Evolutionary conservation across 495 filamentous ascomycete genomes (phyloP).

Genomic region (Schizothecium vesticola): DNA sequence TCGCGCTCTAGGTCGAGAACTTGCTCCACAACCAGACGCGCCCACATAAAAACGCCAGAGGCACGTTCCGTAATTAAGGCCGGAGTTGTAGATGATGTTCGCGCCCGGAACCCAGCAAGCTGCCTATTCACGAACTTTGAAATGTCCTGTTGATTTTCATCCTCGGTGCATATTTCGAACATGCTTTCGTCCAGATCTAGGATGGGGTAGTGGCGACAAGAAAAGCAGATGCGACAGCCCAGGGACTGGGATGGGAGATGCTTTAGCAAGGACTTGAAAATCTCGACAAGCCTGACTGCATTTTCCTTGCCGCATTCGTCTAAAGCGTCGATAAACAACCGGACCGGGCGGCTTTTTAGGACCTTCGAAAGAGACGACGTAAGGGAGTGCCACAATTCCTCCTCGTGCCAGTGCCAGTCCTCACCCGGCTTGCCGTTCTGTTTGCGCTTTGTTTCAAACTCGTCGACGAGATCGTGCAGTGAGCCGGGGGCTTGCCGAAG

Average conservation of each 20-base stretch:
- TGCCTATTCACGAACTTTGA: conserved; percentile 29
- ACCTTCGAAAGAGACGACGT: conserved; percentile 10
- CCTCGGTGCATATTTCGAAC: conserved; percentile 22
- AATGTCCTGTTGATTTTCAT: conserved; percentile 29
- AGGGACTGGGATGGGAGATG: background rate
- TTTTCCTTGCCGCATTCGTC: conserved; percentile 30
- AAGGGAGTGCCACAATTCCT: conserved; percentile 13
- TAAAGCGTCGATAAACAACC: conserved; percentile 29
- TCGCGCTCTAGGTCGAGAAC: conserved; percentile 15
- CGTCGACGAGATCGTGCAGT: conserved; percentile 13
- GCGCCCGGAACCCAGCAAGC: too few relatives aligned
- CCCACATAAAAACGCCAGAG: conserved; percentile 31
- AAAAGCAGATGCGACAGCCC: conserved; percentile 30
- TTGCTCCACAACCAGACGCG: conserved; percentile 25
- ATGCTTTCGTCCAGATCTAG: conserved; percentile 16
- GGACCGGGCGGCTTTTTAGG: conserved; percentile 12
- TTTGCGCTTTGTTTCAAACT: conserved; percentile 8
- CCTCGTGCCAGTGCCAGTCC: conserved; percentile 27
- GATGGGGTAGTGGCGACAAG: conserved; percentile 35
- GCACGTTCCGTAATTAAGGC: conserved; percentile 27
- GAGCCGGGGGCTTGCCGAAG: conserved; percentile 14
- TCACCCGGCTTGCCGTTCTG: conserved; percentile 10
- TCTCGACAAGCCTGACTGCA: conserved; percentile 19
- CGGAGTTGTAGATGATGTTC: conserved; percentile 11
- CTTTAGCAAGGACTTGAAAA: conserved; percentile 19